Evolutionary conservation across 2,329 filamentous ascomycete genomes (phyloP).

Genomic region (Lomentospora prolificans): DNA sequence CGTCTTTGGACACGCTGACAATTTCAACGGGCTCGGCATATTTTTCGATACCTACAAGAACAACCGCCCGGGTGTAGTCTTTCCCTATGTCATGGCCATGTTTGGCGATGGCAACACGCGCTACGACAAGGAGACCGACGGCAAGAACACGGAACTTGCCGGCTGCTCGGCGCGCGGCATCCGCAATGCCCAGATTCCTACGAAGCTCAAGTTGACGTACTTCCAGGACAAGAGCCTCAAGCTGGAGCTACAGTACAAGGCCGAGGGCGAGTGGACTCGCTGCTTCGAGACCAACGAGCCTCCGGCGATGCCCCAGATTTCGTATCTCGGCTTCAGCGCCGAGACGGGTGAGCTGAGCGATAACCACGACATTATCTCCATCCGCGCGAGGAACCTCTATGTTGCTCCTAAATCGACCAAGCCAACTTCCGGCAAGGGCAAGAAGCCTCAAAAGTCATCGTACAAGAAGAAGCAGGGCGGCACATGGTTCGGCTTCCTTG

Average conservation of each 20-base stretch:
- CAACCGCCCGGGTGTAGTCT: constrained; percentile 88
- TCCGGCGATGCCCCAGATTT: constrained; percentile 67
- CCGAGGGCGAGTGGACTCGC: constrained; percentile 73
- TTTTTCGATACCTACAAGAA: constrained; percentile 99
- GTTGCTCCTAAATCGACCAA: constrained; percentile 37
- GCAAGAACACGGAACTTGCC: constrained; percentile 84
- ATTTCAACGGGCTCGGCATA: constrained; percentile 87
- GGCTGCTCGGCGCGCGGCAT: constrained; percentile 92
- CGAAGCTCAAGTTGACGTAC: constrained; percentile 83
- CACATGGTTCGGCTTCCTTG: constrained; percentile 55
- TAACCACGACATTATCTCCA: constrained; percentile 91
- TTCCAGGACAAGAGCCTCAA: constrained; percentile 91
- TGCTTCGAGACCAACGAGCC: constrained; percentile 72
- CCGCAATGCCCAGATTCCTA: constrained; percentile 67
- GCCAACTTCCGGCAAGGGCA: constrained; percentile 23
- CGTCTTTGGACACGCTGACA: constrained; percentile 81
- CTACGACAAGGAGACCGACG: constrained; percentile 92
- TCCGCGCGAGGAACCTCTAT: constrained; percentile 84
- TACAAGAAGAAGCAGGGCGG: constrained; percentile 28
- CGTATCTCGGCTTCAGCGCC: constrained; percentile 68
- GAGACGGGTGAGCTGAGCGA: constrained; percentile 96
- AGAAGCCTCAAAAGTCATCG: constrained; percentile 13
- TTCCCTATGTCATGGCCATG: constrained; percentile 99
- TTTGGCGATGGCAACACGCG: constrained; percentile 77
- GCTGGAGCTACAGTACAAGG: constrained; percentile 90